Base-by-base conservation (phyloP, 2,329 filamentous ascomycete genomes). In the Albifimbria verrucaria region DNA sequence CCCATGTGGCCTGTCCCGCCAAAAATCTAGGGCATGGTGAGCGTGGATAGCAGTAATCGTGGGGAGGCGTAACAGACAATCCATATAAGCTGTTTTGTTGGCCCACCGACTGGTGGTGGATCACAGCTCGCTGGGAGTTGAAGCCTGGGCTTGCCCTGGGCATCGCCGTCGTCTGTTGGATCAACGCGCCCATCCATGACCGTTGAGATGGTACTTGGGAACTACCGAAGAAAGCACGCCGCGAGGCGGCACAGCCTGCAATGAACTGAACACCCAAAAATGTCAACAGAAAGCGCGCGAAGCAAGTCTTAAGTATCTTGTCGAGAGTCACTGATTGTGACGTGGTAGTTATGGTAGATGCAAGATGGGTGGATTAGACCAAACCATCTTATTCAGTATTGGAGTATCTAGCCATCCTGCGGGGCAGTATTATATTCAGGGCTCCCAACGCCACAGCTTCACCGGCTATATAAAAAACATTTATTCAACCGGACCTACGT, bases 1-100 rank as follows among this genome's bases (percentile, higher is more conserved):
- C 94, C 94, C 80, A 97, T 96, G 65, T 99, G 94, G 52, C 94
- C 94, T n/a, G 92, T 97, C 48, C 91, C 92, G 48, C 94, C 94
- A 71, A 97, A 99, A 51, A 97, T 79, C 90, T 92, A 43, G 52
- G 44, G 18, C 24, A 39, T 39, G 11, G 51, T 61, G 23, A 57
- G 53, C 18, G 41, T 15, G 32, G 51, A 7, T n/a, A 21, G 32
- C 17, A 52, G 50, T 26, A 21, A 15, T 32, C 49, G 52, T 48
- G 41, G 43, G 32, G 17, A 51, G 15, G 32, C 25, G 41, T 47
- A 25, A 76, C 85, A 67, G 78, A 94, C 90, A 67, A 97, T 85
- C 93, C 93, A 97, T 74, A 93, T 87, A 57, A 92, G 82, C 68
- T 88, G 88, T 67, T 86, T 88, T 2, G 83, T 77, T 11, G 88